phyloP scores from a whole-genome alignment of 2,329 filamentous ascomycete species.

The Talaromyces islandicus region DNA sequence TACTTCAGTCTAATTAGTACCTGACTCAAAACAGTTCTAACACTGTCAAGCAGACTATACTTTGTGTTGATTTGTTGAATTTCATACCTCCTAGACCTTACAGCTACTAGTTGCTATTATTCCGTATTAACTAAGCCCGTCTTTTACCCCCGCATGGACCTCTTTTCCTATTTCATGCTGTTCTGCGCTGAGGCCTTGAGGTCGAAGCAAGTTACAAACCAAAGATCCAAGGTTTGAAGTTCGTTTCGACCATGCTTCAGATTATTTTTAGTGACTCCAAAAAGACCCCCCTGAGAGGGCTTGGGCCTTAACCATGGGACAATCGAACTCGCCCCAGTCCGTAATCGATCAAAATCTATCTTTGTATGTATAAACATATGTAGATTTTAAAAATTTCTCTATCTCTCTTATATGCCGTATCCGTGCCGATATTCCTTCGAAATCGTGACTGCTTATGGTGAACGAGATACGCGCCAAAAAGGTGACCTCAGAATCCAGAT shows the following conservation, averaged over 20 bases:
- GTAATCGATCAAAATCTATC: neutral
- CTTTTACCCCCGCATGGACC: neutral
- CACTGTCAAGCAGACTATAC: no score
- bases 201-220: neutral
- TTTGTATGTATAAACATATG: no score
- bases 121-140: neutral
- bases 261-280: neutral
- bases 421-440: neutral
- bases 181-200: neutral
- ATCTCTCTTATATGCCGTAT: neutral
- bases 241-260: neutral
- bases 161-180: neutral
- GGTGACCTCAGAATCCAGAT: no score
- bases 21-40: no score
- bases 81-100: no score
- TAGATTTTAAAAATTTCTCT: no score
- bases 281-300: neutral
- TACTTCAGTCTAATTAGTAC: no score
- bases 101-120: no score
- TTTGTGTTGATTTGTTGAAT: no score
- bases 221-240: neutral
- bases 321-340: neutral
- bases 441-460: neutral
- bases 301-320: neutral
- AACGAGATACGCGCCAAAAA: neutral